A percentile compares a stretch with the other conserved stretches of the same genome.
Evolutionary conservation across 495 filamentous ascomycete species (phyloP).

Genomic region (Letharia columbiana): DNA sequence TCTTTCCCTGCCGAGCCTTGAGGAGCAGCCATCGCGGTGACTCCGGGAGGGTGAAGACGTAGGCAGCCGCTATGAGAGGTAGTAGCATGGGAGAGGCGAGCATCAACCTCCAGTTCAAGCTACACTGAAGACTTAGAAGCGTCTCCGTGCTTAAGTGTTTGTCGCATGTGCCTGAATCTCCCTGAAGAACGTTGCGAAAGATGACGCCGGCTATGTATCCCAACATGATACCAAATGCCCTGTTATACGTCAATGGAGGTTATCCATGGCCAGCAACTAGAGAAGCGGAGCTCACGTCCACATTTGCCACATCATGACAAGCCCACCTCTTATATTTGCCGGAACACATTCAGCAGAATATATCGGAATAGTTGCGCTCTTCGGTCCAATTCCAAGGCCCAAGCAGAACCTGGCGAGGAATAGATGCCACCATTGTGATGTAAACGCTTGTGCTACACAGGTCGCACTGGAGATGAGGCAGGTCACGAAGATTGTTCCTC

Average conservation of each 20-base stretch:
- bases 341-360: slow-evolving; percentile 49
- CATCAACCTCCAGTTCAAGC: slow-evolving; percentile 22
- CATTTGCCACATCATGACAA: slow-evolving; percentile 59
- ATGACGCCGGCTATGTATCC: slow-evolving; percentile 66
- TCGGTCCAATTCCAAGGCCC: slow-evolving; percentile 53
- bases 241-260: not conserved
- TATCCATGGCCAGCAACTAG: not conserved
- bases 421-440: slow-evolving; percentile 20
- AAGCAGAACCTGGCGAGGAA: slow-evolving; percentile 48
- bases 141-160: not conserved
- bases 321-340: slow-evolving; percentile 43
- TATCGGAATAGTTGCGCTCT: slow-evolving; percentile 50
- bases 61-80: slow-evolving; percentile 35
- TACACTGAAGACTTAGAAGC: slow-evolving; percentile 10
- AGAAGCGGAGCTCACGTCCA: slow-evolving; percentile 21
- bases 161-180: slow-evolving; percentile 38
- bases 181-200: slow-evolving; percentile 44
- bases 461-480: slow-evolving; percentile 34
- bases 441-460: slow-evolving; percentile 20
- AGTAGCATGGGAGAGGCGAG: slow-evolving; percentile 20
- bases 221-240: slow-evolving; percentile 70
- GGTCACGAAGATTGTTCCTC: slow-evolving; percentile 51
- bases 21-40: slow-evolving; percentile 59
- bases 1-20: slow-evolving; percentile 33
- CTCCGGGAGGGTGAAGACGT: slow-evolving; percentile 56